Evolutionary conservation across 768 basidiomycete species (phyloP), one percentile per base, ranked within the genome.

Genomic region (Chiua virens): DNA sequence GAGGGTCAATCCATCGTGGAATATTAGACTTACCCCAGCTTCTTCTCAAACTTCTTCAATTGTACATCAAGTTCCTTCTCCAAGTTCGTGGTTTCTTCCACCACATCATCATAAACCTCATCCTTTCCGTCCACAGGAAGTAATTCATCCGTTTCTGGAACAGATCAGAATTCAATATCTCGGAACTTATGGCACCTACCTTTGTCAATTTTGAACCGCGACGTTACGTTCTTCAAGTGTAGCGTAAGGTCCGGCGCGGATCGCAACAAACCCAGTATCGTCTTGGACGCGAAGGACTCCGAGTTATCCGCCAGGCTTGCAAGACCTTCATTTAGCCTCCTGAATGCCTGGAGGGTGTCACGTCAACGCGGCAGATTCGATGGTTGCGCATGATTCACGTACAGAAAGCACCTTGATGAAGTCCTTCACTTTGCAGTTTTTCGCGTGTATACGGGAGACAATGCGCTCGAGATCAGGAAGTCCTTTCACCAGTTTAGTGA

Each of bases 401-500:
- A 94, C 93, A 41, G 73, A 71, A 10, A 97, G 77, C 21, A 96
- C 88, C 65, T 86, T 90, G 56, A 87, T 66, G 66, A 99, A 99
- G 62, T 97, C 92, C 57, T 79, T 83, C 53, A 94, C 82, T 66
- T 82, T 87, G 71, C 91, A 91, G 50, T 85, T 89, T 65, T 88
- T 92, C 13, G 95, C 95, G 63, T 98, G 97, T 49, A 98, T 89
- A 34, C 97, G 87, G 11, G 94, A 94, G 10, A 99, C 86, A 50
- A 97, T 83, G 14, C 97, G 89, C 65, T 98, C 92, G 9, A 96
- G 79, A 67, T 98, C 96, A 7, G 94, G 94, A 8, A 97, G 66
- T 14, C 86, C 85, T 69, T 91, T 92, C 9, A 85, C 86, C 20
- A 94, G 66, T 44, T 80, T 77, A 20, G 77, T 80, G 67, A 98